Evolutionary conservation across 208 protist genomes (phyloP).

Genomic region (Herpetomonas tarakana): DNA sequence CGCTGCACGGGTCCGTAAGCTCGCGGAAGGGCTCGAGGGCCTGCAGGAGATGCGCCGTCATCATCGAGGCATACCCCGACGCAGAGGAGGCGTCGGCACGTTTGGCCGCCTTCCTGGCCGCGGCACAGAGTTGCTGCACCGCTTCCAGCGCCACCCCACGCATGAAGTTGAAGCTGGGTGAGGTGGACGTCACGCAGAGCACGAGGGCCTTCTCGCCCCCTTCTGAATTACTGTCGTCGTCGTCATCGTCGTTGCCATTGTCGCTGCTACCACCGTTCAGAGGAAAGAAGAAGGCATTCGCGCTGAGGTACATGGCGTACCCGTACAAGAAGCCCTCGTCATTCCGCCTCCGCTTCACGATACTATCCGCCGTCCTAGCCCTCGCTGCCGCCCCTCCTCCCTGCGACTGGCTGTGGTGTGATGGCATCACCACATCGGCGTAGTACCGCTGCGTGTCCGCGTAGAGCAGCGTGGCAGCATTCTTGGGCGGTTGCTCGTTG

Average conservation of each 20-base stretch:
- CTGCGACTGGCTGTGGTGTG: neutral
- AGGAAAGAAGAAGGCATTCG: constrained; percentile 4
- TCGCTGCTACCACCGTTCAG: too few species aligned
- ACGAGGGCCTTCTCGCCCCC: constrained; percentile 26
- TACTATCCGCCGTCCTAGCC: neutral
- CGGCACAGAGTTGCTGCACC: constrained; percentile 23
- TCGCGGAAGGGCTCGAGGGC: constrained; percentile 24
- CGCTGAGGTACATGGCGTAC: constrained; percentile 15
- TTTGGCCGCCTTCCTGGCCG: neutral
- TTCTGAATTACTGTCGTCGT: constrained; percentile 1
- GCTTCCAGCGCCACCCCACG: constrained; percentile 37
- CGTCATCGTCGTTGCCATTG: neutral
- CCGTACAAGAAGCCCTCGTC: constrained; percentile 18
- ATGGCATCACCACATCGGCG: neutral
- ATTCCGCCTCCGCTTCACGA: neutral
- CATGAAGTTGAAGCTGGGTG: constrained; percentile 55
- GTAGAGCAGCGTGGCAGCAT: neutral
- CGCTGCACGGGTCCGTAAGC: constrained; percentile 18
- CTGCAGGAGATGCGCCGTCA: constrained; percentile 13
- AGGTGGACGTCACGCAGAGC: constrained; percentile 42
- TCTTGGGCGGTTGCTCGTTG: neutral
- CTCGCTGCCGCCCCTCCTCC: neutral
- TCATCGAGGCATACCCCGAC: neutral
- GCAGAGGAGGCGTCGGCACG: constrained; percentile 6
- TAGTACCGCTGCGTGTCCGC: constrained; percentile 2